Conservation (phyloP, 441 rosid genomes). For the Gossypium lobatum region DNA sequence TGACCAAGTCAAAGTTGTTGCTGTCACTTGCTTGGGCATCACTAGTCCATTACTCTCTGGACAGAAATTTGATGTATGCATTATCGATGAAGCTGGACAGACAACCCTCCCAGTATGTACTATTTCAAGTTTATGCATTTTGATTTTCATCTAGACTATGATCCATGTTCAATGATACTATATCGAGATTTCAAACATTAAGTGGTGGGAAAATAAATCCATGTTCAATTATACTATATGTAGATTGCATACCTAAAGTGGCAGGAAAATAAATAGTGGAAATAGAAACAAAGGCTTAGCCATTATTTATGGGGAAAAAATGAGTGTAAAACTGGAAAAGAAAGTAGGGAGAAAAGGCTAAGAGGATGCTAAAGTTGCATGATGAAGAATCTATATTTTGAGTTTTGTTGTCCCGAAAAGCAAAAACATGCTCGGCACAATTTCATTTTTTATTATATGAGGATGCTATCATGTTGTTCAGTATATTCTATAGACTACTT, state of each 20-base stretch:
- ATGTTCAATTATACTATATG: not conserved
- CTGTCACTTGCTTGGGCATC: conserved; percentile 86
- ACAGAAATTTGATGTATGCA: conserved; percentile 88
- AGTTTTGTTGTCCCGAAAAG: not conserved
- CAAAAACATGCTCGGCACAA: not conserved
- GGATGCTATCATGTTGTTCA: not conserved
- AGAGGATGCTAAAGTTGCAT: not conserved
- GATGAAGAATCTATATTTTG: not conserved
- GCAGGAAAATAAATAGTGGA: not conserved
- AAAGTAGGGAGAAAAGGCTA: not conserved
- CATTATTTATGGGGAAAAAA: not conserved
- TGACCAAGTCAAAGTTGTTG: conserved; percentile 87
- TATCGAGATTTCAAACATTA: not conserved
- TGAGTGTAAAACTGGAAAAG: not conserved
- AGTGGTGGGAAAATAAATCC: not conserved
- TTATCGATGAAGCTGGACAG: conserved; percentile 99
- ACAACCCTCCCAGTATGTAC: conserved; percentile 78
- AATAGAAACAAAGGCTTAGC: not conserved
- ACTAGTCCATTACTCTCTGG: conserved; percentile 78
- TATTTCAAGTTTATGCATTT: conserved; percentile 17
- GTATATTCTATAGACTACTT: not conserved
- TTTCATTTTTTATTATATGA: not conserved
- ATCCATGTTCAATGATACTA: not conserved
- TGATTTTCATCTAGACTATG: conserved; percentile 7
- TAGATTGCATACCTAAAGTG: not conserved